Evolutionary conservation across 1,284 basidiomycete genomes (phyloP).

Genomic region (Mycosarcoma maydis): DNA sequence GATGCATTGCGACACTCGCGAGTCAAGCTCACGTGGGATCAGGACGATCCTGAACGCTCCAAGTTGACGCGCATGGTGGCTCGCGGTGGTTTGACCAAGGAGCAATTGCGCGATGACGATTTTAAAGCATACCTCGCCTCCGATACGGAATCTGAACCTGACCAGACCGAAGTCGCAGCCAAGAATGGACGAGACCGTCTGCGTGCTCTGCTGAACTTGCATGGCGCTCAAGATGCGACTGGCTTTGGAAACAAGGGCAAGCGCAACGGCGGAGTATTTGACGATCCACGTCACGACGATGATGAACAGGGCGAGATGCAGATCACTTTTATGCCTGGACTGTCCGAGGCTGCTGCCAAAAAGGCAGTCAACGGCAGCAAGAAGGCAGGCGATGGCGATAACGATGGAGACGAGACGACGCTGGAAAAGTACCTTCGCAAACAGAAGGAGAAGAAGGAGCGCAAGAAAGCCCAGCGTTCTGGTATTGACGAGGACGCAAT

Average conservation of each 20-base stretch:
- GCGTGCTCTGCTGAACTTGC: slow-evolving; percentile 58
- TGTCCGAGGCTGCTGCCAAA: slow-evolving; percentile 53
- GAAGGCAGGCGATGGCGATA: slow-evolving; percentile 43
- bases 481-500: slow-evolving; percentile 20
- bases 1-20: slow-evolving; percentile 97
- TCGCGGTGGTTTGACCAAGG: slow-evolving; percentile 39
- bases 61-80: slow-evolving; percentile 71
- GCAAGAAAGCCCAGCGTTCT: slow-evolving; percentile 32
- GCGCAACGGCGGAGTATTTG: slow-evolving; percentile 44
- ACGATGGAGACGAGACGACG: slow-evolving; percentile 63
- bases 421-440: slow-evolving; percentile 65
- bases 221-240: slow-evolving; percentile 20
- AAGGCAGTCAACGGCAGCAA: slow-evolving; percentile 32
- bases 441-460: slow-evolving; percentile 64
- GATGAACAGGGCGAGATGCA: slow-evolving; percentile 54
- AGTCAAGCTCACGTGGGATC: slow-evolving; percentile 98
- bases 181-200: slow-evolving; percentile 41
- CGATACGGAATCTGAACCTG: slow-evolving; percentile 52
- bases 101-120: slow-evolving; percentile 63
- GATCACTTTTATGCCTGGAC: slow-evolving; percentile 65
- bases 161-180: slow-evolving; percentile 37
- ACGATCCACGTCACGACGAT: slow-evolving; percentile 45
- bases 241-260: slow-evolving; percentile 40
- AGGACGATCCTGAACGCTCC: slow-evolving; percentile 89
- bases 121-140: slow-evolving; percentile 65